A percentile compares a stretch with the other conserved stretches of the same genome.
Conservation (phyloP, 2,329 filamentous ascomycete genomes). For the Colletotrichum lindemuthianum region DNA sequence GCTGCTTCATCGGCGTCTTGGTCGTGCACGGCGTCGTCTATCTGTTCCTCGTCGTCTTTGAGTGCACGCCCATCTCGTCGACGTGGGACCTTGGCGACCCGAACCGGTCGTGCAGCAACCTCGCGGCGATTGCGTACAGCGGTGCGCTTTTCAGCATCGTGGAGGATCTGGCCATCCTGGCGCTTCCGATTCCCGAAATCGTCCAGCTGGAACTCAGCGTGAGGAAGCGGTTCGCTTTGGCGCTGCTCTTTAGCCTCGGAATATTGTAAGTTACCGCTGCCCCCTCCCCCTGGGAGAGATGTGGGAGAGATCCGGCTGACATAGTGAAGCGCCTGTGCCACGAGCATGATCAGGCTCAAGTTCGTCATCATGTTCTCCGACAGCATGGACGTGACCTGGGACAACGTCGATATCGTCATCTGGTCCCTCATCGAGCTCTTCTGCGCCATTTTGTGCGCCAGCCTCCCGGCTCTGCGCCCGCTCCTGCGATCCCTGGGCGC, state of each 20-base stretch:
- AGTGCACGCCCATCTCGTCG: constrained; percentile 30
- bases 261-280: constrained; percentile 25
- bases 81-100: constrained; percentile 29
- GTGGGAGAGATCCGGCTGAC: neutral
- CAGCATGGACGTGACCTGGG: constrained; percentile 33
- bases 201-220: constrained; percentile 17
- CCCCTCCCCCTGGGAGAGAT: neutral
- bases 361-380: constrained; percentile 29
- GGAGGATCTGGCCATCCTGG: constrained; percentile 30
- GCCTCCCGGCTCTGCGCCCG: constrained; percentile 52
- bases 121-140: constrained; percentile 27
- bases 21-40: constrained; percentile 35
- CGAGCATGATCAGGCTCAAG: constrained; percentile 35
- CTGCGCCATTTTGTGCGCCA: constrained; percentile 53
- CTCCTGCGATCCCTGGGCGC: constrained; percentile 35
- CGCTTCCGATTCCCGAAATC: constrained; percentile 32
- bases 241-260: constrained; percentile 32
- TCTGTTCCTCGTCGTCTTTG: constrained; percentile 37
- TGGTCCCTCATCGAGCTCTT: constrained; percentile 46
- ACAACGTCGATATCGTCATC: constrained; percentile 43
- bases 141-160: constrained; percentile 27
- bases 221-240: constrained; percentile 16
- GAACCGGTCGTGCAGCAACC: constrained; percentile 8
- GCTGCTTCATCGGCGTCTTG: constrained; percentile 21
- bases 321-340: constrained; percentile 28